These are phyloP conservation scores for Neurospora sp. DNA, from an alignment of 495 filamentous ascomycete genomes.

Conservation along the genomic window DNA sequence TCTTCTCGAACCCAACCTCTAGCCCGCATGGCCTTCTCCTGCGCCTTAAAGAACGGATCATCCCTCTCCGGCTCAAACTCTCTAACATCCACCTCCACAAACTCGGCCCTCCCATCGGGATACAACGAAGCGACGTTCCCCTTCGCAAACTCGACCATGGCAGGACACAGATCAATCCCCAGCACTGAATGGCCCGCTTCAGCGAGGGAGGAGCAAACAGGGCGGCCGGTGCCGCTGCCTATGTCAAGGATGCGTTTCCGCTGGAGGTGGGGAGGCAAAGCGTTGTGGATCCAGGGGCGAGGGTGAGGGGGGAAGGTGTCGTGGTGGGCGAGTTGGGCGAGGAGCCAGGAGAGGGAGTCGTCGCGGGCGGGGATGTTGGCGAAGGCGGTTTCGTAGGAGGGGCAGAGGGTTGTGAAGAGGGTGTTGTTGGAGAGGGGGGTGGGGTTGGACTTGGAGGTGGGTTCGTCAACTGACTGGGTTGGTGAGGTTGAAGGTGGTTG, in stretches of 20 bases:
- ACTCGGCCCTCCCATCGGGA: slow-evolving; percentile 4
- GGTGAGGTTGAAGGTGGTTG: neutral
- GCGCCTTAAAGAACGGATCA: neutral
- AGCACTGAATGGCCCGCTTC: slow-evolving; percentile 21
- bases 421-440: slow-evolving; percentile 5
- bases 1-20: neutral
- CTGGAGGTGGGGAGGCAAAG: neutral
- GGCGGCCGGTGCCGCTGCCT: slow-evolving; percentile 31
- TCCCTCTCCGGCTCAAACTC: slow-evolving; percentile 10
- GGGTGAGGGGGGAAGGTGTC: neutral
- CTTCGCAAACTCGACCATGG: slow-evolving; percentile 24
- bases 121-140: slow-evolving; percentile 14
- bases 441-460: neutral
- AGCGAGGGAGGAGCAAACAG: slow-evolving; percentile 23
- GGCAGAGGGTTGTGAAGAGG: slow-evolving; percentile 10
- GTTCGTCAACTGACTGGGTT: neutral
- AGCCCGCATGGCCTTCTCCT: rapidly evolving
- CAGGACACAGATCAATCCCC: slow-evolving; percentile 27
- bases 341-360: slow-evolving; percentile 8
- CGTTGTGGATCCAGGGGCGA: neutral
- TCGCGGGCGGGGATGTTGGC: neutral
- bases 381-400: slow-evolving; percentile 13
- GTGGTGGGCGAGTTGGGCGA: slow-evolving; percentile 1
- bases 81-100: slow-evolving; percentile 22
- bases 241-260: slow-evolving; percentile 22